A percentile compares a stretch with the other conserved stretches of the same genome.
phyloP scores from a whole-genome alignment of 768 basidiomycete species.

The Tricholoma furcatifolium region DNA sequence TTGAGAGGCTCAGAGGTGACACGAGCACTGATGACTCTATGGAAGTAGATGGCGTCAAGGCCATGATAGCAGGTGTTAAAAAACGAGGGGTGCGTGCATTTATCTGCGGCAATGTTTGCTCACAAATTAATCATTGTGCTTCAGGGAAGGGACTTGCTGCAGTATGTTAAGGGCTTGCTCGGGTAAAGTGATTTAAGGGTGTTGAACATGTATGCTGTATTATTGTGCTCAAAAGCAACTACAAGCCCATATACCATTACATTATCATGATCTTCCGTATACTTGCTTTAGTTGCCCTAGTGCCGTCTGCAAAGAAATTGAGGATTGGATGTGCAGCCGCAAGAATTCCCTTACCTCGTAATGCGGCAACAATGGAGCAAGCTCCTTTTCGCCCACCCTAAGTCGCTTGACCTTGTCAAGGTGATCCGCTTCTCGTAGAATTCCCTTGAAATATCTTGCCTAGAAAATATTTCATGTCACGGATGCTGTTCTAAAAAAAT shows the following conservation, averaged over 20 bases:
- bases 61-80: constrained; percentile 80
- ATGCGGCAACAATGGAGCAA: constrained; percentile 48
- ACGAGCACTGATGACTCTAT: constrained; percentile 21
- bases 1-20: constrained; percentile 11
- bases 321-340: neutral
- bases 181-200: constrained; percentile 34
- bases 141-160: constrained; percentile 69
- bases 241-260: neutral
- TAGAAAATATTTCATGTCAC: constrained; percentile 24
- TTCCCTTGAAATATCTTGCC: constrained; percentile 86
- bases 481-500: neutral
- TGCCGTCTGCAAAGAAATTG: constrained; percentile 29
- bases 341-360: constrained; percentile 60
- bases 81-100: constrained; percentile 58
- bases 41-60: constrained; percentile 56
- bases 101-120: neutral
- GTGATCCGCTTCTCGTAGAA: constrained; percentile 74
- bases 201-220: neutral
- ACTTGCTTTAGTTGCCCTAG: constrained; percentile 37
- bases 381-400: constrained; percentile 60
- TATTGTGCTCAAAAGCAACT: too few relatives aligned
- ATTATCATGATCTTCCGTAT: constrained; percentile 31
- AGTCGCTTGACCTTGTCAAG: constrained; percentile 66
- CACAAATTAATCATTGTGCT: constrained; percentile 10
- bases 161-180: constrained; percentile 68